A percentile compares a stretch with the other conserved stretches of the same genome.
Conservation (phyloP, 495 filamentous ascomycete species). For the Letharia lupina region DNA sequence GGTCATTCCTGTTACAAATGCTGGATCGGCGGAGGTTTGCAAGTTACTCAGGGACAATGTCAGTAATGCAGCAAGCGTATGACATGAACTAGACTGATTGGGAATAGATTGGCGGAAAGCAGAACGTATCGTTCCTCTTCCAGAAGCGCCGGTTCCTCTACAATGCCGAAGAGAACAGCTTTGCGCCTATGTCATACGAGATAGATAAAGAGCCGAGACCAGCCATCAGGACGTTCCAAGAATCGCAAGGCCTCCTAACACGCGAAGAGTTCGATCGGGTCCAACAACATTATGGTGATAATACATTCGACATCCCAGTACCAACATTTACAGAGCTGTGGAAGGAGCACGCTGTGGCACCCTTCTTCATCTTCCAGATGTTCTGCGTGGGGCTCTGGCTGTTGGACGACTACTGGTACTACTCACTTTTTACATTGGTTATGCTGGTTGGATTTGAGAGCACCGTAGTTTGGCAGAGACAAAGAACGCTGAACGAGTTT, state of each 20-base stretch:
- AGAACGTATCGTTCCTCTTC: slow-evolving; percentile 84
- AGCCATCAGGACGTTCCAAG: slow-evolving; percentile 65
- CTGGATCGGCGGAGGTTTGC: slow-evolving; percentile 85
- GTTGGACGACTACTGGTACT: slow-evolving; percentile 99
- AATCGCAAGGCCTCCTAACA: slow-evolving; percentile 60
- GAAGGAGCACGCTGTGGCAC: slow-evolving; percentile 95
- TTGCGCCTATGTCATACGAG: slow-evolving; percentile 74
- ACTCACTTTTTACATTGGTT: slow-evolving; percentile 95
- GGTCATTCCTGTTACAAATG: slow-evolving; percentile 83
- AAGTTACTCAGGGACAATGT: slow-evolving; percentile 64
- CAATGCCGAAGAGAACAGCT: slow-evolving; percentile 55
- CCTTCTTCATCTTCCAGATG: slow-evolving; percentile 98
- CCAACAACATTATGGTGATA: slow-evolving; percentile 88
- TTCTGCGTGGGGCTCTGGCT: slow-evolving; percentile 99
- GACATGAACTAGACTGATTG: slow-evolving; percentile 13
- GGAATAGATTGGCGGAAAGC: slow-evolving; percentile 53
- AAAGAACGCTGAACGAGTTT: slow-evolving; percentile 94
- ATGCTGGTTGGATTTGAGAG: slow-evolving; percentile 98
- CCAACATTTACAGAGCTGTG: slow-evolving; percentile 93
- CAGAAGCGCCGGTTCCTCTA: slow-evolving; percentile 96
- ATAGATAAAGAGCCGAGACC: slow-evolving; percentile 81
- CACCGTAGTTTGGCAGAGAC: slow-evolving; percentile 97
- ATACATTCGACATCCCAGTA: slow-evolving; percentile 96
- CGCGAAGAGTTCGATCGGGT: slow-evolving; percentile 66
- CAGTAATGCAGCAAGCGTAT: slow-evolving; percentile 19